A percentile compares a stretch with the other conserved stretches of the same genome.
Evolutionary conservation across 1,284 basidiomycete genomes (phyloP).

Genomic region (Moesziomyces sp.): DNA sequence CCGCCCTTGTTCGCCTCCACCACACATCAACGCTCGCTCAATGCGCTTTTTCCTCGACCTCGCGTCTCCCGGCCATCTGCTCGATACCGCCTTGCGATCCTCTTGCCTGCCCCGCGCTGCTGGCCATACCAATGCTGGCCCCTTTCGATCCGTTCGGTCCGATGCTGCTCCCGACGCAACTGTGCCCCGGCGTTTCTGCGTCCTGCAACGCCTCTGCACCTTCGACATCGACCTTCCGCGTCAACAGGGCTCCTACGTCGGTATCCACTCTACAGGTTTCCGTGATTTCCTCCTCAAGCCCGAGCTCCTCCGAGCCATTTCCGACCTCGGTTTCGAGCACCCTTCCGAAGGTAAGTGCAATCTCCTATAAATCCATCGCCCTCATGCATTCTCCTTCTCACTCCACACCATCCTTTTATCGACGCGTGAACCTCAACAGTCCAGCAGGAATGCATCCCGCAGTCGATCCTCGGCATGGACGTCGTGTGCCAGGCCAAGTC

Average conservation of each 20-base stretch:
- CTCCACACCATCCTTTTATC: not conserved
- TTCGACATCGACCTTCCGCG: not conserved
- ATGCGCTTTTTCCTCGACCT: too few species aligned
- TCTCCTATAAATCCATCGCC: not conserved
- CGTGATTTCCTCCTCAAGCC: slow-evolving; percentile 94
- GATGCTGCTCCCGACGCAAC: too few species aligned
- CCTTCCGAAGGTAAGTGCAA: slow-evolving; percentile 88
- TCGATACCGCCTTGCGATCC: not conserved
- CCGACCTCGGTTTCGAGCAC: slow-evolving; percentile 99
- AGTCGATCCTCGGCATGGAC: slow-evolving; percentile 99
- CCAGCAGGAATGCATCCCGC: slow-evolving; percentile 99
- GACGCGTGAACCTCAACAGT: slow-evolving; percentile 72
- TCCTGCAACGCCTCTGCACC: not conserved
- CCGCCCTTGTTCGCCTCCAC: not conserved
- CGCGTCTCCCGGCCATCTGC: too few species aligned
- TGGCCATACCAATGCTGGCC: too few species aligned
- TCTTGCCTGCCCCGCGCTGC: not conserved
- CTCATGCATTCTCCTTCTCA: not conserved
- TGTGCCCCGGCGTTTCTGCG: too few species aligned
- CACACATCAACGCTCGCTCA: too few species aligned
- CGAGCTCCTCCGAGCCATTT: slow-evolving; percentile 95
- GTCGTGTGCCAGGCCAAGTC: slow-evolving; percentile 99
- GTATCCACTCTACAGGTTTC: slow-evolving; percentile 68
- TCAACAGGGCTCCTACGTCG: slow-evolving; percentile 66
- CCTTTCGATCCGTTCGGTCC: too few species aligned